phyloP scores from a whole-genome alignment of 1,284 basidiomycete species.

The Baeospora myosura region DNA sequence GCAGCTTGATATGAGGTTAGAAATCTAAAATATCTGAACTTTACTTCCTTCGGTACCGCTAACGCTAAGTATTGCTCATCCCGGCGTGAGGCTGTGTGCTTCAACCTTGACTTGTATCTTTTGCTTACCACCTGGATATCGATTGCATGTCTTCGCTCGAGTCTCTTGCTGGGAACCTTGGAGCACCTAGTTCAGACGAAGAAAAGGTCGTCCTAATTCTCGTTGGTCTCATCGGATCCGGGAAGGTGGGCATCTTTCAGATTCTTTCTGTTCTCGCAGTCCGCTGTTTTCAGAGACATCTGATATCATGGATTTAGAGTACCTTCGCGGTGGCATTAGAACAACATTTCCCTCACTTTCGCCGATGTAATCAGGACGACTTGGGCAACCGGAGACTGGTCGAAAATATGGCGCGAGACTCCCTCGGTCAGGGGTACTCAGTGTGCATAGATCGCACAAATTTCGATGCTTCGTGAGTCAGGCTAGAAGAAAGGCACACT shows the following conservation, averaged over 20 bases:
- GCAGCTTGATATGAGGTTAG: no score
- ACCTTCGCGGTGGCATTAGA: constrained; percentile 65
- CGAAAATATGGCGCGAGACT: constrained; percentile 44
- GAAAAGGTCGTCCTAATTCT: constrained; percentile 1
- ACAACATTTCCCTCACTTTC: constrained; percentile 46
- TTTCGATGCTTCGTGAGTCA: constrained; percentile 53
- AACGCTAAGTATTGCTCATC: no score
- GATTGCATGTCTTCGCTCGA: no score
- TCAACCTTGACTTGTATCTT: no score
- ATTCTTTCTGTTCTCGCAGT: background rate
- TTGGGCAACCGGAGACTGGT: constrained; percentile 47
- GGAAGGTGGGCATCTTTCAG: background rate
- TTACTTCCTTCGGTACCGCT: no score
- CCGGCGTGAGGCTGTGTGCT: no score
- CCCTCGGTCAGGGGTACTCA: constrained; percentile 46
- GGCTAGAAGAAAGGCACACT: background rate
- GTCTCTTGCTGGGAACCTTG: no score
- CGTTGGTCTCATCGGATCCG: background rate
- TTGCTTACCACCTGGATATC: no score
- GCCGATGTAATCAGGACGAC: constrained; percentile 68
- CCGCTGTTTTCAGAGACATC: background rate
- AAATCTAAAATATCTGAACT: no score
- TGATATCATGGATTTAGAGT: constrained; percentile 35
- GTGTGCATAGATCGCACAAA: constrained; percentile 73
- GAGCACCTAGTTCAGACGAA: no score